Base-by-base conservation (phyloP, 805 yeast species). In the Candida vaughaniae region DNA sequence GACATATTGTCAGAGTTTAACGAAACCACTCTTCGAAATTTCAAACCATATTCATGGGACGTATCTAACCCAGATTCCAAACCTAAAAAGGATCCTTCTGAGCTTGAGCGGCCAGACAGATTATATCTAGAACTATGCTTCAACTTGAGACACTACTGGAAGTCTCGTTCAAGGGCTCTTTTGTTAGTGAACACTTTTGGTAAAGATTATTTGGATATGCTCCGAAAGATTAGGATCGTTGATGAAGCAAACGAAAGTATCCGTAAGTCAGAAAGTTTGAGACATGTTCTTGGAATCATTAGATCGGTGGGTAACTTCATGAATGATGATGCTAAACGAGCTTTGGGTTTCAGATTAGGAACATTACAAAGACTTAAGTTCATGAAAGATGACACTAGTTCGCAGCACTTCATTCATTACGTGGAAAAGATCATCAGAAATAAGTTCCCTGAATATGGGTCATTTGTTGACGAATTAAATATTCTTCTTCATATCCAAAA, bases 321-420 rank as follows among this genome's bases (percentile, higher is more conserved):
- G 99, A 93, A 95, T 57, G 96, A 89, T 52, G 69, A 79, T n/a
- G 71, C 87, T 2, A 90, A 89, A 51, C 95, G 89, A 57, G 98
- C 97, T 1, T 75, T 77, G 47, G 99, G 99, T 3, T 95, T 95
- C 71, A 84, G 85, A 52, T 67, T 93, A 42, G 82, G 86, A 30
- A 86, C 96, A n/a, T 70, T 93, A 36, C 96, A 89, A 53, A 69
- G 98, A 48, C 71, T 93, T 41, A 86, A 84, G 22, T 89, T 95
- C 48, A 82, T 95, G 63, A 93, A 93, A 56, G 96, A 91, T 60
- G 88, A 84, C 18, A 76, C 80, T 41, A 90, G 91, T 56, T 77
- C 88, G 5, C 80, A 85, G 81, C 86, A 95, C 1, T 90, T 93
- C 53, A 64, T 93, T 51, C 96, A 95, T 56, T 90, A 90, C 58